phyloP scores from a whole-genome alignment of 768 basidiomycete species.

The Lactarius quietus region DNA sequence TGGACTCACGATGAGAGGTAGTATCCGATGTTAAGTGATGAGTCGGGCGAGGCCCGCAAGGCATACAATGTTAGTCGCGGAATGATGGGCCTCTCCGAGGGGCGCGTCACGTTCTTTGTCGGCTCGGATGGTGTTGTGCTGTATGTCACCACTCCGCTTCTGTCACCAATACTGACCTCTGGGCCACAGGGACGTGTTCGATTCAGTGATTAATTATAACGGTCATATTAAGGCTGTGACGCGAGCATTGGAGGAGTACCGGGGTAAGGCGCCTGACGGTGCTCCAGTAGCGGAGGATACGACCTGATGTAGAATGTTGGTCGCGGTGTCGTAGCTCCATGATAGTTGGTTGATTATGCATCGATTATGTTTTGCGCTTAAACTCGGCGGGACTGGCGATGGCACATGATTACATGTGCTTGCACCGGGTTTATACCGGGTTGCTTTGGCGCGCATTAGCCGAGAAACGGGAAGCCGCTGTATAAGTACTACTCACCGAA shows the following conservation, averaged over 20 bases:
- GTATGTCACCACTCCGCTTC: slow-evolving; percentile 35
- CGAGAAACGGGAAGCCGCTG: background rate
- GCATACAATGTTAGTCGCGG: slow-evolving; percentile 65
- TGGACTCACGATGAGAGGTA: slow-evolving; percentile 29
- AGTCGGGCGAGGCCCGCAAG: slow-evolving; percentile 55
- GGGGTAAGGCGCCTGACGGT: slow-evolving; percentile 29
- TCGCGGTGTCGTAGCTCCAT: background rate
- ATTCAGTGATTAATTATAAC: slow-evolving; percentile 50
- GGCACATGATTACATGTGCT: background rate
- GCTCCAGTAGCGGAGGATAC: background rate
- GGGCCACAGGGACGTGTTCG: slow-evolving; percentile 50
- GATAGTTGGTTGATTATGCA: background rate
- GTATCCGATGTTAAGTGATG: slow-evolving; percentile 81
- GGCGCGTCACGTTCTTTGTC: slow-evolving; percentile 73
- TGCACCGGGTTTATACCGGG: background rate
- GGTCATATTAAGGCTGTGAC: slow-evolving; percentile 65
- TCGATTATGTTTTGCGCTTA: background rate
- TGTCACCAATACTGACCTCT: slow-evolving; percentile 1
- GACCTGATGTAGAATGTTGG: background rate
- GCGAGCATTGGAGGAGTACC: slow-evolving; percentile 52
- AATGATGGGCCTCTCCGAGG: slow-evolving; percentile 59
- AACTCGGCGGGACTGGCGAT: too few species aligned
- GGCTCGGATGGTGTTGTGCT: slow-evolving; percentile 65
- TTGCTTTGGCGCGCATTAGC: background rate
- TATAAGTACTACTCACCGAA: background rate